phyloP scores from a whole-genome alignment of 2,329 filamentous ascomycete genomes.

The Didymellaceae sp. region DNA sequence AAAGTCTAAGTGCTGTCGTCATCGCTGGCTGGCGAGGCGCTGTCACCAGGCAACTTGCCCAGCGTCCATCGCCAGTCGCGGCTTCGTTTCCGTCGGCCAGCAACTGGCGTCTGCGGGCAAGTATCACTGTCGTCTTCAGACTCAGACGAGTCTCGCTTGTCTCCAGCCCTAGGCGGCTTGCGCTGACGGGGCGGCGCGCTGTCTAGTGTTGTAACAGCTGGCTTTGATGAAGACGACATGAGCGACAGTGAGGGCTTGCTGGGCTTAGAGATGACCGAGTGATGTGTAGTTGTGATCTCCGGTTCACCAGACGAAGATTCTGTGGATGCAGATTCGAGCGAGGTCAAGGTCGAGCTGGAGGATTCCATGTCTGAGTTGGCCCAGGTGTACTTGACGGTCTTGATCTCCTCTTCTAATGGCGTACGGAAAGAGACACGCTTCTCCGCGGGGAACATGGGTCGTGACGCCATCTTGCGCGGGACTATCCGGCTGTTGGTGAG shows the following conservation, averaged over 20 bases:
- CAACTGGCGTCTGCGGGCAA: conserved; percentile 60
- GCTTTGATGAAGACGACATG: conserved; percentile 20
- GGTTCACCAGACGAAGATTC: conserved; percentile 23
- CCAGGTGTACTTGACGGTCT: conserved; percentile 61
- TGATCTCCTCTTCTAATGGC: conserved; percentile 65
- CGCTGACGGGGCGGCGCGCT: conserved; percentile 36
- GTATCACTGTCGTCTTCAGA: conserved; percentile 58
- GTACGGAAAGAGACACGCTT: conserved; percentile 65
- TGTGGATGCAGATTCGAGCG: conserved; percentile 20
- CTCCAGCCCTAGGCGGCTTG: conserved; percentile 40
- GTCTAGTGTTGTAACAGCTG: conserved; percentile 27
- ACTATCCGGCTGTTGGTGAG: conserved; percentile 52
- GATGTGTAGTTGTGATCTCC: conserved; percentile 22
- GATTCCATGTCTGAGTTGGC: conserved; percentile 63
- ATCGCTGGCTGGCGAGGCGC: conserved; percentile 30
- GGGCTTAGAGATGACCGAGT: conserved; percentile 15
- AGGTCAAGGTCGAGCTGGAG: conserved; percentile 44
- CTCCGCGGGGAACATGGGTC: conserved; percentile 59
- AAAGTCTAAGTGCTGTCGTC: conserved; percentile 39
- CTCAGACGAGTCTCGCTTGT: conserved; percentile 54
- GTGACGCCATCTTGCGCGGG: conserved; percentile 51
- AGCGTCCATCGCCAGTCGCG: conserved; percentile 66
- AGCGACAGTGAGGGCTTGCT: conserved; percentile 24
- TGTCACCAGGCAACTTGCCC: conserved; percentile 49
- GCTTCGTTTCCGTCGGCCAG: conserved; percentile 60